Base-by-base conservation (phyloP, 805 yeast species). In the Wickerhamomyces sydowiorum region DNA sequence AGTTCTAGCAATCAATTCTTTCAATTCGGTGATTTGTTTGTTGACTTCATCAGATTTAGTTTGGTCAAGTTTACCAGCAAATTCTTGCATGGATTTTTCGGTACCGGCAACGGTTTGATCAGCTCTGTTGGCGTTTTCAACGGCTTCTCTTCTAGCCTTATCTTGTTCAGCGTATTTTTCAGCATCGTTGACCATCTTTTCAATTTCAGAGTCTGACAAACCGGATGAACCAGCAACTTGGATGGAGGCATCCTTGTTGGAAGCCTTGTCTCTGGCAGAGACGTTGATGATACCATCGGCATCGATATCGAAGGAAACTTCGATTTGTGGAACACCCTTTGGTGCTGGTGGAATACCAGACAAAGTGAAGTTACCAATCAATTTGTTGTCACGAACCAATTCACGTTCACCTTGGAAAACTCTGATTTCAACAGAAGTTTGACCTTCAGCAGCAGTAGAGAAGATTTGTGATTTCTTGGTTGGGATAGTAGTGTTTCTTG, bases 241-340 rank as follows among this genome's bases (percentile, higher is more conserved):
- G 56, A 81, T 78, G 42, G 86, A 79, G 53, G 84, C 83, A 60
- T 80, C 90, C 72, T 80, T 80, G 66, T 85, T 83, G 43, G 89
- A 80, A 52, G 88, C 86, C 68, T 80, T 79, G 65, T 86, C 95
- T 66, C 80, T 76, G 33, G 95, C 95, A 57, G 85, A 77, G 42
- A 86, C 93, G 68, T 86, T 84, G 65, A 85, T 80, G 46, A 78
- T 78, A 51, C 95, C 93, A 62, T 85, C 89, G 9, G 89, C 90
- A 65, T 85, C 90, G 43, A 85, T 79, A 57, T 80, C 87, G 59
- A 84, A 85, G 4, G 83, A 73, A 19, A 85, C 93, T 45, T 76
- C 80, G 47, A 85, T 78, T 60, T 84, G 91, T 28, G 93, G 90
- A 41, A 76, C 78, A 47, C 95, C 93, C 61, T 86, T 85, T 47